Base-by-base conservation (phyloP, 2,329 filamentous ascomycete species). In the Mycosphaerella sp. region DNA sequence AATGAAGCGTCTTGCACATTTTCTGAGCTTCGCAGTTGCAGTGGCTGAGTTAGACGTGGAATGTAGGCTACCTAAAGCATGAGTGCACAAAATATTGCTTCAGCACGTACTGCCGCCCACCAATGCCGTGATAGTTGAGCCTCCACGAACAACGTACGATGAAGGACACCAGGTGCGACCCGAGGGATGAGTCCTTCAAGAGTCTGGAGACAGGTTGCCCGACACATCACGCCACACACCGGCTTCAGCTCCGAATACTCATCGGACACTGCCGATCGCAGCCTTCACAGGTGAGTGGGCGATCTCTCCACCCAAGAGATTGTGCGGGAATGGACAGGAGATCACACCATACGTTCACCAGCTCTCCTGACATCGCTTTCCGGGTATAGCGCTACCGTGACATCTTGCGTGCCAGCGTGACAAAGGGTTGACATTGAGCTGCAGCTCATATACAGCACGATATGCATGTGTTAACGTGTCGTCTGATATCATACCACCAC, bases 211-310 rank as follows among this genome's bases (percentile, higher is more conserved):
- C 44, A 29, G 23, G 46, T 53, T 40, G 46, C 32, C 26, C 14
- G 45, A 56, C 38, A 56, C 36, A 49, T 56, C 50, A 51, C 54
- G 40, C 54, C 54, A 53, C 45, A 42, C 46, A 26, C 26, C 40
- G 14, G 39, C 38, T 43, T 41, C 34, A 14, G 26, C 32, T 12
- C 44, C 49, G 41, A 2, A 41, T 31, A 51, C 21, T 38, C 38
- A 21, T 40, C 45, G 29, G 54, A 29, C 38, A 17, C 36, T 31
- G 29, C 45, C 26, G 43, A 49, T 49, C 36, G 36, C 48, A 45
- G 26, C 23, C 23, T 31, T 32, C 48, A 45, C 14, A 29, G 26
- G 32, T 38, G 34, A 38, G 34, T 38, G 34, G 4, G 34, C 12
- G 17, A 34, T 34, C 39, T 39, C 51, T 48, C 46, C 46, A 50